Evolutionary conservation across 225 moss, liverwort and hornwort genomes (phyloP).

Genomic region (Marchantia polymorpha): DNA sequence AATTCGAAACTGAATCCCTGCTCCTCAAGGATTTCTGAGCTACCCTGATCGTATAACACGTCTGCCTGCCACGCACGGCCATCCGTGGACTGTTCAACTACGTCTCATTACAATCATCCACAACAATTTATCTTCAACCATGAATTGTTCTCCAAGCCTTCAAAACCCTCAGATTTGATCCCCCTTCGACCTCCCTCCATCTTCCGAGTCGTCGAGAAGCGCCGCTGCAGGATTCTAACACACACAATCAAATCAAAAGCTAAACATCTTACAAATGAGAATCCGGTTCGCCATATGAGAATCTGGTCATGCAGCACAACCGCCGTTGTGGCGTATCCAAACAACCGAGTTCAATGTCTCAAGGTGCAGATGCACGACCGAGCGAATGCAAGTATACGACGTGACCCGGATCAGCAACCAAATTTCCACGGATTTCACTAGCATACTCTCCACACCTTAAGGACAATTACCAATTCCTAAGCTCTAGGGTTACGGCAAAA

Average conservation of each 20-base stretch:
- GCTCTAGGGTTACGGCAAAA: too few relatives aligned
- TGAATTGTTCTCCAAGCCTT: background rate
- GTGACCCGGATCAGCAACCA: background rate
- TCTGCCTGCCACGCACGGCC: background rate
- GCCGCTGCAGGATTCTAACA: background rate
- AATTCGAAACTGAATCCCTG: background rate
- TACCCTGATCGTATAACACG: background rate
- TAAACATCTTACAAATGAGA: background rate
- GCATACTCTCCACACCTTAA: too few relatives aligned
- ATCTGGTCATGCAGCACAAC: background rate
- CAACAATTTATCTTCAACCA: background rate
- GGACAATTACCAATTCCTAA: too few relatives aligned
- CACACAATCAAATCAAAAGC: background rate
- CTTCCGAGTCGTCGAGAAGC: background rate
- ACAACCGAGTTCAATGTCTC: background rate
- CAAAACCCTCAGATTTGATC: background rate
- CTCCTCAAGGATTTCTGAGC: background rate
- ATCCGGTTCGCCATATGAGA: too few relatives aligned
- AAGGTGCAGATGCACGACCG: background rate
- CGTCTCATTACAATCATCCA: background rate
- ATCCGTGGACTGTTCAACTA: background rate
- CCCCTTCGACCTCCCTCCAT: background rate
- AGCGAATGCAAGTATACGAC: too few relatives aligned
- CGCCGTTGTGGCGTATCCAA: conserved; percentile 2
- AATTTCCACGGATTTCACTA: conserved; percentile 5